Evolutionary conservation across 2,329 filamentous ascomycete species (phyloP), one percentile per base, ranked within the genome.

Genomic region (Fusarium pseudocircinatum): DNA sequence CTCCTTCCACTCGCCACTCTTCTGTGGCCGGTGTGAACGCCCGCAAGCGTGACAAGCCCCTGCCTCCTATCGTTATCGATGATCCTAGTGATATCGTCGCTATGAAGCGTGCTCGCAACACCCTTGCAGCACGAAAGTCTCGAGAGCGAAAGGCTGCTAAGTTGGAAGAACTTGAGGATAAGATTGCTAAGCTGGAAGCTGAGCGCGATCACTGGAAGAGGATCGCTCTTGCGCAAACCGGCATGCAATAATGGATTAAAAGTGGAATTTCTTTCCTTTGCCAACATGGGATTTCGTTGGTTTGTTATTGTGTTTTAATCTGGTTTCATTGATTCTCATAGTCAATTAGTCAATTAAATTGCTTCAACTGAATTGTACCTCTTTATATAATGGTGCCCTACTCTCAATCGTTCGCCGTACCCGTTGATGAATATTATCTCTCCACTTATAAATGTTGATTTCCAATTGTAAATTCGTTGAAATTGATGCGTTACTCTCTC

Each of bases 51-150:
- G 91, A 94, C 79, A 96, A 95, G 87, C 91, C 93, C 71, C 86
- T 97, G 62, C 92, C 93, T 71, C 91, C 92, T 12, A 95, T 97
- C 80, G 85, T 92, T 69, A 89, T 95, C 42, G 89, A 92, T 34
- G 94, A 98, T 76, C 89, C 91, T 2, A 84, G 77, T 46, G 95
- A 98, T 78, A 89, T 88, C 15, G 82, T 93, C n/a, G 94, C 94
- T 26, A 89, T 95, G 87, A 98, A 98, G 91, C 93, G 96, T 81
- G 95, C 95, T 57, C 93, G 95, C 75, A 98, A 98, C 82, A 97
- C 95, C 14, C 89, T 97, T 81, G 96, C 96, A 24, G 96, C 96
- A 78, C 94, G 96, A 75, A 97, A 97, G 85, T 97, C 95, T 67
- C 92, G 96, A 59, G 92, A 94, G 79, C 92, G 94, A 75, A 97